Evolutionary conservation across 2,329 filamentous ascomycete species (phyloP), one percentile per base, ranked within the genome.

Genomic region (Cadophora gregata): DNA sequence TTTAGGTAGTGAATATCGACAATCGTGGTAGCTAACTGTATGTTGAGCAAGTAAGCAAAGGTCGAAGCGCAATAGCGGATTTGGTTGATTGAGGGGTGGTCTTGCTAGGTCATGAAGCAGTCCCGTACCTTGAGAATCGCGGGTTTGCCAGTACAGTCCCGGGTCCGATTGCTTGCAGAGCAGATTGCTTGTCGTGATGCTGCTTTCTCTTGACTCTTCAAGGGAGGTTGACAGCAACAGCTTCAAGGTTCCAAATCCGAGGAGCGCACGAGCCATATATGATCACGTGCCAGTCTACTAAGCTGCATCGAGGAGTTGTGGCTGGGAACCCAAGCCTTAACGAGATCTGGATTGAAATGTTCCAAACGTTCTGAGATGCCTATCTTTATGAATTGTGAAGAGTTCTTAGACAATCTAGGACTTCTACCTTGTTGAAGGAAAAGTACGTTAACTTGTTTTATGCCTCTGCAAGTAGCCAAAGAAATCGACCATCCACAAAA

Each of bases 171-270:
- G 27, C 58, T 64, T 42, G 62, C 48, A 33, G 66, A 68, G 67
- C 67, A 69, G 70, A 60, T 69, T 47, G 63, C 36, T 68, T 68
- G 68, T 70, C 64, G 67, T 70, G 60, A 59, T 64, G 70, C 66
- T 70, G 69, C 67, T 69, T 66, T 65, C 27, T 63, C 38, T 62
- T 66, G 66, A 58, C 27, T 47, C 3, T 58, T 14, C 31, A 16
- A 1, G 33, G n/a, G 55, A 38, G 33, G 55, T 58, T 36, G 33
- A 36, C 53, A 56, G 53, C 33, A 19, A 24, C 21, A 58, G n/a
- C 55, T 58, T 42, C 33, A 58, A 36, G 24, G 42, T 21, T 47
- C 42, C 42, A 47, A 47, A 47, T 2, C 36, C 55, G 55, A 53
- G 14, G n/a, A 31, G 14, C 55, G 31, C 21, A 42, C 42, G 42